These are phyloP conservation scores for Xylaria scruposa DNA, from an alignment of 495 filamentous ascomycete species.

Conservation along the genomic window DNA sequence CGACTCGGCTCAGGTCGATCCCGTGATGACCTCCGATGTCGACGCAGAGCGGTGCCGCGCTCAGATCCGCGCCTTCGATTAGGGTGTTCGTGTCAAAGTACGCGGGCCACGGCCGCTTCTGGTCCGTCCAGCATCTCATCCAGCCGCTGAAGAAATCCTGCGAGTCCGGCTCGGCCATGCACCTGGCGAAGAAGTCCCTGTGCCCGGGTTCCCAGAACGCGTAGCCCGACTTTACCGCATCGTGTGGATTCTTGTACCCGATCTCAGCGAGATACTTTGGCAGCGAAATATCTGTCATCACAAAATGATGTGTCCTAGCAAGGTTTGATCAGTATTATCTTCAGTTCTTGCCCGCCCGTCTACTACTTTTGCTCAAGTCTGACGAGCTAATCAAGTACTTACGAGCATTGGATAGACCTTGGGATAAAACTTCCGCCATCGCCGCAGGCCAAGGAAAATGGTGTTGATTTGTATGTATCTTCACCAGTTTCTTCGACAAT, in stretches of 20 bases:
- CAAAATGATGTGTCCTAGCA: constrained; percentile 9
- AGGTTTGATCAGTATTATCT: not conserved
- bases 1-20: constrained; percentile 34
- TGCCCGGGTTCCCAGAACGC: constrained; percentile 25
- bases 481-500: constrained; percentile 37
- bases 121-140: constrained; percentile 32
- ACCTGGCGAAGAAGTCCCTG: constrained; percentile 31
- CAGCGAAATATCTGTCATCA: constrained; percentile 25
- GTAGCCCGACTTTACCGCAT: constrained; percentile 30
- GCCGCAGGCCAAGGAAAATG: constrained; percentile 32
- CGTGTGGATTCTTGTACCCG: constrained; percentile 26
- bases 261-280: constrained; percentile 35
- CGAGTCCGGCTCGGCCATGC: constrained; percentile 19
- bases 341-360: not conserved
- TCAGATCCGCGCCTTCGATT: constrained; percentile 33
- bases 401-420: constrained; percentile 8
- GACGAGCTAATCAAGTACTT: constrained; percentile 17
- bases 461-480: constrained; percentile 35
- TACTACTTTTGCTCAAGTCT: constrained; percentile 2
- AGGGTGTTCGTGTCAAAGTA: constrained; percentile 36
- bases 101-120: constrained; percentile 34
- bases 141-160: constrained; percentile 31
- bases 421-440: constrained; percentile 24
- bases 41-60: constrained; percentile 37
- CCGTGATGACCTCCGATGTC: constrained; percentile 53